A percentile compares a stretch with the other conserved stretches of the same genome.
These are phyloP conservation scores for Chlorophyllum brunneum DNA, from an alignment of 768 basidiomycete species.

Conservation along the genomic window DNA sequence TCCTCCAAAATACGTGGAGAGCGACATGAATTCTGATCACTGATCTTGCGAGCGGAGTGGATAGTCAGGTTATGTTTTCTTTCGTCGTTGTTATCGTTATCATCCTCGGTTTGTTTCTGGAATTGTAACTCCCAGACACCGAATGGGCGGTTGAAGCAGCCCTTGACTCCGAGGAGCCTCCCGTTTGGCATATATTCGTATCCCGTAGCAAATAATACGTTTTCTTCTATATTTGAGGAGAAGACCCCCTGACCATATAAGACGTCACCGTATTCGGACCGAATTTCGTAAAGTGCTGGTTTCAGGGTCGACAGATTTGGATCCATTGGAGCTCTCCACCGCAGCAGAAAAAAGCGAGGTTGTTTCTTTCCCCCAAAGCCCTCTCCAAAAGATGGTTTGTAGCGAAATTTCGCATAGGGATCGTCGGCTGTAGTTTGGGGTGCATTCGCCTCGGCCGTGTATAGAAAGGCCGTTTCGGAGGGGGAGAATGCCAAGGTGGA, in stretches of 20 bases:
- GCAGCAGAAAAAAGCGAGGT: conserved; percentile 52
- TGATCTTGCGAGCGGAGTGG: conserved; percentile 35
- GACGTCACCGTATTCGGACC: conserved; percentile 10
- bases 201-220: conserved; percentile 52
- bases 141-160: conserved; percentile 56
- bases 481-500: conserved; percentile 51
- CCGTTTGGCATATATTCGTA: conserved; percentile 57
- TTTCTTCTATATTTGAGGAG: conserved; percentile 27
- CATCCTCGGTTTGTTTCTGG: conserved; percentile 2
- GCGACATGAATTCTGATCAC: conserved; percentile 44
- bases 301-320: not conserved
- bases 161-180: conserved; percentile 53
- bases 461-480: conserved; percentile 49
- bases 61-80: conserved; percentile 9
- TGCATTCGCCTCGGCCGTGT: conserved; percentile 54
- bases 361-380: conserved; percentile 46
- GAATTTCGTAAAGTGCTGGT: conserved; percentile 9
- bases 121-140: conserved; percentile 51
- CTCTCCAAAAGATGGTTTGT: conserved; percentile 62
- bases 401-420: conserved; percentile 46
- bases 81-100: conserved; percentile 5
- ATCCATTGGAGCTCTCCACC: conserved; percentile 31
- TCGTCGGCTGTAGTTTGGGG: conserved; percentile 24
- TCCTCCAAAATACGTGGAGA: conserved; percentile 49
- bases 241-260: conserved; percentile 44